Evolutionary conservation across 306 rosid species (phyloP), one percentile per base, ranked within the genome.

Genomic region (Biancaea sappan): DNA sequence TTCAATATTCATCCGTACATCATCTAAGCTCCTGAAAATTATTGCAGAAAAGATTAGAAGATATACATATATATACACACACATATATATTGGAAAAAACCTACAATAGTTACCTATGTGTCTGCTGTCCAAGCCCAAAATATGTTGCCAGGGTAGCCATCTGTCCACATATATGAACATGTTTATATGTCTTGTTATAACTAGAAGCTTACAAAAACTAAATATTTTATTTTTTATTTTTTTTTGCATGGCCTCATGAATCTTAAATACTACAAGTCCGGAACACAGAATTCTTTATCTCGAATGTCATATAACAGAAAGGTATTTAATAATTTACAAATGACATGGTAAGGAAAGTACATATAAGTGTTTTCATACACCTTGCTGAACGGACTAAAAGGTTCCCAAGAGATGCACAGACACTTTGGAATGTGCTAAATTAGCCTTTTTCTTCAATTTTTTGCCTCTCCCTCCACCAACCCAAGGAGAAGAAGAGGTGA

Each of bases 1-100:
- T 86, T 94, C 97, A 38, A 94, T 91, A 86, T 91, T 94, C 97
- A 94, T 85, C 66, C 97, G 90, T 32, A 91, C 98, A 85, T 91
- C 97, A 72, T 89, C 98, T 77, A 94, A 88, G 84, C 97, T 93
- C 92, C 98, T 93, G 86, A 59, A 51, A 38, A 77, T 66, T 71
- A 47, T 46, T 40, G 22, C 77, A 47, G 31, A 28, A 75, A 54
- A 6, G 6, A 35, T 3, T 3, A n/a, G 5, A 31, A 4, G 3
- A 31, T 31, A 31, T 31, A 31, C 4, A 31, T 31, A 31, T 31
- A 31, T 31, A 31, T 38, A 4, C 38, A 35, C 38, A 35, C 8
- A 35, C 4, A 35, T 5, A 35, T 5, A 35, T 35, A 35, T 4
- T 4, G 7, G 7, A 35, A 5, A 35, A 35, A 35, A 8, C 38